phyloP scores from a whole-genome alignment of 495 filamentous ascomycete species.

The Oidiodendron maius region DNA sequence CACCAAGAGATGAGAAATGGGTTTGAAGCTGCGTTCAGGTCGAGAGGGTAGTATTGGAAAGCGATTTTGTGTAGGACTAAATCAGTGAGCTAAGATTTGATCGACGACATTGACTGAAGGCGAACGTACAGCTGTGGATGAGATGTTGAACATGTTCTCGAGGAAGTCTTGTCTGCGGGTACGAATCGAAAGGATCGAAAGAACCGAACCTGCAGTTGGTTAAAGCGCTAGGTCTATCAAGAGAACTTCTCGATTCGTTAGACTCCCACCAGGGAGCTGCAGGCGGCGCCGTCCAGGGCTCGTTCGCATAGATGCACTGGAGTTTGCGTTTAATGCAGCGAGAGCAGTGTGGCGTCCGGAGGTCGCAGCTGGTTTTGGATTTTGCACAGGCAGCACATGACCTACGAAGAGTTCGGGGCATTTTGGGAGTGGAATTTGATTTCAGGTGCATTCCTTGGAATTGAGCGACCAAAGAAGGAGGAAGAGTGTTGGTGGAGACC shows the following conservation, averaged over 20 bases:
- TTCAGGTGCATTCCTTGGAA: too few relatives aligned
- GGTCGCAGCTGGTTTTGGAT: conserved; percentile 43
- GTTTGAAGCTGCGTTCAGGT: conserved; percentile 39
- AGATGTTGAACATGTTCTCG: conserved; percentile 39
- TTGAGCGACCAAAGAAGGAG: too few relatives aligned
- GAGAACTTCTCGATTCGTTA: conserved; percentile 3
- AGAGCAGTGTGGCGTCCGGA: conserved; percentile 40
- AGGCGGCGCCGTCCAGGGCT: conserved; percentile 33
- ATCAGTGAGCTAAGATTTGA: conserved; percentile 13
- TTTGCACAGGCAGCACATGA: conserved; percentile 45
- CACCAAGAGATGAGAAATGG: conserved; percentile 50
- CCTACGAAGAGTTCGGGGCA: conserved; percentile 42
- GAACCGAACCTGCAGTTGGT: conserved; percentile 8
- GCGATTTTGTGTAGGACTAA: conserved; percentile 45
- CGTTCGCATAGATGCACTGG: conserved; percentile 41
- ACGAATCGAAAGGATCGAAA: conserved; percentile 47
- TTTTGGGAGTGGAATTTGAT: too few relatives aligned
- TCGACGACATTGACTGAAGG: background rate
- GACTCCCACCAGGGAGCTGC: conserved; percentile 3
- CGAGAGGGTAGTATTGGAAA: conserved; percentile 49
- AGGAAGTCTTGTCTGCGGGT: conserved; percentile 41
- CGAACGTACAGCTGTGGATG: conserved; percentile 41
- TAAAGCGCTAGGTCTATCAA: background rate
- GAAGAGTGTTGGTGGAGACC: too few relatives aligned
- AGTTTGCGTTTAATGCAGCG: conserved; percentile 39